A percentile compares a stretch with the other conserved stretches of the same genome.
These are phyloP conservation scores for Neurospora sublineolata DNA, from an alignment of 495 filamentous ascomycete genomes.

Conservation along the genomic window DNA sequence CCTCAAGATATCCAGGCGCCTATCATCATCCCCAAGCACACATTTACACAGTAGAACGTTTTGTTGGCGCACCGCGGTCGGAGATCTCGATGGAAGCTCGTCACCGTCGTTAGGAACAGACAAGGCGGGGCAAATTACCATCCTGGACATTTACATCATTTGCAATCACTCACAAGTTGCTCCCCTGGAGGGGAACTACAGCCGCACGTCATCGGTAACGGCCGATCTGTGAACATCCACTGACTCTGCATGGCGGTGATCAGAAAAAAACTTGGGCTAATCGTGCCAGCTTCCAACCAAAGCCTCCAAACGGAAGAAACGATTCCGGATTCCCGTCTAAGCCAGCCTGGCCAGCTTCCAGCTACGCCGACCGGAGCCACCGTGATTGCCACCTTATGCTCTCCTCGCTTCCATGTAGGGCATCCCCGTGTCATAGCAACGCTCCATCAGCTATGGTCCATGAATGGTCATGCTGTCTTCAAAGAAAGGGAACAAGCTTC, in stretches of 20 bases:
- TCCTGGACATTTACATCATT: neutral
- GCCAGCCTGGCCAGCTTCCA: neutral
- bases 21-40: neutral
- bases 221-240: neutral
- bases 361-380: neutral
- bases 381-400: neutral
- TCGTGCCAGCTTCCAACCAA: neutral
- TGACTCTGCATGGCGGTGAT: neutral
- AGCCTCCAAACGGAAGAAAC: neutral
- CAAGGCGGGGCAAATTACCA: neutral
- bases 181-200: neutral
- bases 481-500: neutral
- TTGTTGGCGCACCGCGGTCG: neutral
- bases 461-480: neutral
- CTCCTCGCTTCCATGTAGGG: neutral
- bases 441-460: neutral
- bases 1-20: neutral
- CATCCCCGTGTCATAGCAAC: neutral
- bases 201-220: neutral
- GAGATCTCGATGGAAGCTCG: neutral
- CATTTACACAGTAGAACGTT: neutral
- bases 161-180: neutral
- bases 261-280: neutral
- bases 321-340: neutral
- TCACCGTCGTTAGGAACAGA: neutral